Conservation (phyloP, 2,329 filamentous ascomycete genomes). For the Aureobasidium sp. region DNA sequence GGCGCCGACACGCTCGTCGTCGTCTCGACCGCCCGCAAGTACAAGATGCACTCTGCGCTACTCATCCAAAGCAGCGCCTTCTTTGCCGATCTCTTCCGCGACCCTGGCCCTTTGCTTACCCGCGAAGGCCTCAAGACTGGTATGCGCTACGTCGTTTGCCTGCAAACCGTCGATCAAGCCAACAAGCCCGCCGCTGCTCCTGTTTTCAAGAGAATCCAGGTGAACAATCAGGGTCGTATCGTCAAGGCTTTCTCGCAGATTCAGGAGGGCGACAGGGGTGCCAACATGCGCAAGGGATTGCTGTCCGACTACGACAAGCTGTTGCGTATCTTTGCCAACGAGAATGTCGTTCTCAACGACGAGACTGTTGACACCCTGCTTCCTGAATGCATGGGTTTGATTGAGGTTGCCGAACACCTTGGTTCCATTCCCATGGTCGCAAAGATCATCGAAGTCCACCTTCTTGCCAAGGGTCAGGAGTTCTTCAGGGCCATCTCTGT, state of each 20-base stretch:
- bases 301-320: constrained; percentile 37
- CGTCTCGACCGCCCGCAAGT: constrained; percentile 31
- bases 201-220: constrained; percentile 16
- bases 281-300: background rate
- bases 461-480: constrained; percentile 41
- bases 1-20: constrained; percentile 37
- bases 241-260: background rate
- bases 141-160: constrained; percentile 23
- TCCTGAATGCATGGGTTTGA: constrained; percentile 34
- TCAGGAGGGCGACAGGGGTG: background rate
- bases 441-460: constrained; percentile 41
- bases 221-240: constrained; percentile 22
- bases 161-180: constrained; percentile 19
- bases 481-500: constrained; percentile 40
- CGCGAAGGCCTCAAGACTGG: constrained; percentile 17
- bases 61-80: constrained; percentile 23
- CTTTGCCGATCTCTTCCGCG: constrained; percentile 1
- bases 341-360: constrained; percentile 35
- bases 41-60: constrained; percentile 34
- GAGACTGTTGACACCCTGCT: constrained; percentile 34
- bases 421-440: constrained; percentile 36
- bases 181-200: constrained; percentile 2
- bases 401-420: constrained; percentile 42
- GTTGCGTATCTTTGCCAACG: constrained; percentile 42
- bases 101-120: background rate